A percentile compares a stretch with the other conserved stretches of the same genome.
Evolutionary conservation across 345 rosid species (phyloP).

Genomic region (Eucalyptus polybractea): DNA sequence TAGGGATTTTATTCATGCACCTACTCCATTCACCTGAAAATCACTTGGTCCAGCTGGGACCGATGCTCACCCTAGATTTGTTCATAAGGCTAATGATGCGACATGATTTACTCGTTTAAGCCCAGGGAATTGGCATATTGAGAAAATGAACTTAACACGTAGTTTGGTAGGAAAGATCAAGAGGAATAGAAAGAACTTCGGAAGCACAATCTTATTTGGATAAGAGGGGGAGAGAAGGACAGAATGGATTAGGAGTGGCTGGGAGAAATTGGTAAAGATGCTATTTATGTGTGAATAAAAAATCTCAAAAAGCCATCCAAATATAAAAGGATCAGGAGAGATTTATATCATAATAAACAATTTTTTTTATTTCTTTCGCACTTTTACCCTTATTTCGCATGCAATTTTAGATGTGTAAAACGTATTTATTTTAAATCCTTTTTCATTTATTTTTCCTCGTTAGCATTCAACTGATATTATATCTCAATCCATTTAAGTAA

Average conservation of each 20-base stretch:
- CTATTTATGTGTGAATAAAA: background rate
- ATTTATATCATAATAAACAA: background rate
- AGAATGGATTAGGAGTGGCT: background rate
- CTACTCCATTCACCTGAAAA: background rate
- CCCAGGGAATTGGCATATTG: background rate
- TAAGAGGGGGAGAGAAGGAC: background rate
- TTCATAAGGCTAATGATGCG: background rate
- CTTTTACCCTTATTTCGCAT: background rate
- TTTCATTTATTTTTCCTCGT: background rate
- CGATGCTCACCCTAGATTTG: background rate
- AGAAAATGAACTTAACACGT: background rate
- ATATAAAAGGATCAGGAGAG: background rate
- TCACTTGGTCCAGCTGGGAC: background rate
- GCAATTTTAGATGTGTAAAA: background rate
- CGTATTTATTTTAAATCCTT: background rate
- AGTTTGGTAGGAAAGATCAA: background rate
- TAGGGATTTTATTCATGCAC: background rate
- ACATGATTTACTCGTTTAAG: background rate
- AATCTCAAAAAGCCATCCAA: background rate
- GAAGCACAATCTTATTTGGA: background rate
- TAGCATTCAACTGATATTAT: background rate
- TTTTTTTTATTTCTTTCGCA: fast-evolving
- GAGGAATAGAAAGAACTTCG: background rate
- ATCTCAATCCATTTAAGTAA: background rate
- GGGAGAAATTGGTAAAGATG: background rate